Base-by-base conservation (phyloP, 768 basidiomycete genomes). In the Russula vinacea region DNA sequence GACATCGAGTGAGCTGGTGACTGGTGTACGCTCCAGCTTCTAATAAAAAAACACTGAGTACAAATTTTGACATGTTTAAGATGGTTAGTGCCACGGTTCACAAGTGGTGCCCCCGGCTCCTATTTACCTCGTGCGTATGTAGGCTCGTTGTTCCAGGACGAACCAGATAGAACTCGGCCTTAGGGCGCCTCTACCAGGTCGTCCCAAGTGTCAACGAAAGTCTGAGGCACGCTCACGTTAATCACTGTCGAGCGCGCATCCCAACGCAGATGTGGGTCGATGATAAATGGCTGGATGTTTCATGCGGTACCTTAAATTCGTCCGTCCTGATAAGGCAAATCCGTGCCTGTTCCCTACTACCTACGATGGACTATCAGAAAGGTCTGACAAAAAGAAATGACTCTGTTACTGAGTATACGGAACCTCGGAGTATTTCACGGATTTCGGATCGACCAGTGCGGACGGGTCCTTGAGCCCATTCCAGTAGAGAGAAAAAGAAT, bases 121-220 rank as follows among this genome's bases (percentile, higher is more conserved):
- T 14, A 14, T 40, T 39, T 32, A 47, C 9, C 47, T 33, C 11
- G 29, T 33, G 33, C 26, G 44, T 16, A 35, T 24, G 22, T 13
- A 29, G 13, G 51, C 40, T 37, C 42, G 33, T 24, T 62, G 19
- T 55, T 55, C 35, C 42, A 16, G n/a, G n/a, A 22, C 5, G 26
- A 39, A 24, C 33, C 33, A 42, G n/a, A 47, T 47, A 33, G 33
- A 32, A 11, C 13, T 39, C 5, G 29, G 53, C 22, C 14, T 1
- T 42, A 64, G 13, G 26, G 37, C 22, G 51, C 53, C 17, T 16
- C 58, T 53, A 56, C 42, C 63, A 64, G 14, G n/a, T 22, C 19
- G 7, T 54, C 40, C 7, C 33, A 6, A n/a, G 26, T 9, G 32
- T 37, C 7, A 26, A 2, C 9, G n/a, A 8, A 17, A 9, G 44